These are phyloP conservation scores for Acer yangbiense DNA, from an alignment of 345 rosid species.

Conservation along the genomic window DNA sequence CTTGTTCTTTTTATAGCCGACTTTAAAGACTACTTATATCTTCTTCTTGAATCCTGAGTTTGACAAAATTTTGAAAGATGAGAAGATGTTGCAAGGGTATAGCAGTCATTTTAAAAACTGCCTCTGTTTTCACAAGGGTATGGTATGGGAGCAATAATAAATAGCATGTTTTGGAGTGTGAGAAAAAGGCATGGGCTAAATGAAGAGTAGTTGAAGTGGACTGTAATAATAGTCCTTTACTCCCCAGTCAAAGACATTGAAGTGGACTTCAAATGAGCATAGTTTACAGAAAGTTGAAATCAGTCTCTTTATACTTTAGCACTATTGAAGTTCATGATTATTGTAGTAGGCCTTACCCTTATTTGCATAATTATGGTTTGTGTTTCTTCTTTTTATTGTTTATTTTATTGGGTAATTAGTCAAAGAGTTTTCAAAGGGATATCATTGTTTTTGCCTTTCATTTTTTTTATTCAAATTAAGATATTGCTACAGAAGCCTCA, in stretches of 20 bases:
- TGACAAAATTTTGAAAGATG: conserved; percentile 21
- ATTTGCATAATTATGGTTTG: not conserved
- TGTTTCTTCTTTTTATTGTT: not conserved
- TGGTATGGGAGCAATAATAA: conserved; percentile 34
- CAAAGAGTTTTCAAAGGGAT: conserved; percentile 8
- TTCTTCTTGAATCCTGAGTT: conserved; percentile 21
- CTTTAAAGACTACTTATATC: conserved; percentile 15
- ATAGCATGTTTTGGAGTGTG: conserved; percentile 25
- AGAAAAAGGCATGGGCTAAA: conserved; percentile 2
- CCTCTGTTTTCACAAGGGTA: conserved; percentile 32
- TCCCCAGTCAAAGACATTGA: conserved; percentile 16
- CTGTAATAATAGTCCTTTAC: conserved; percentile 7
- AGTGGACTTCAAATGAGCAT: conserved; percentile 6
- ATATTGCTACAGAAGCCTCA: conserved; percentile 4
- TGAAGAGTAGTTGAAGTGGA: conserved; percentile 19
- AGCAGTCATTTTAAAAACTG: conserved; percentile 32
- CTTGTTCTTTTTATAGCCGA: conserved; percentile 13
- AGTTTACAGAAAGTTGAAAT: conserved; percentile 9
- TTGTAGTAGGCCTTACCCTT: conserved; percentile 3
- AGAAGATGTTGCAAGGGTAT: conserved; percentile 25
- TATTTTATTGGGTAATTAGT: not conserved
- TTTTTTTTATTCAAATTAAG: not conserved
- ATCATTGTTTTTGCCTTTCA: not conserved
- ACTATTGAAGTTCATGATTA: not conserved
- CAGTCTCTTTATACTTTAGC: no score